These are phyloP conservation scores for Pisolithus albus DNA, from an alignment of 768 basidiomycete genomes.

Conservation along the genomic window DNA sequence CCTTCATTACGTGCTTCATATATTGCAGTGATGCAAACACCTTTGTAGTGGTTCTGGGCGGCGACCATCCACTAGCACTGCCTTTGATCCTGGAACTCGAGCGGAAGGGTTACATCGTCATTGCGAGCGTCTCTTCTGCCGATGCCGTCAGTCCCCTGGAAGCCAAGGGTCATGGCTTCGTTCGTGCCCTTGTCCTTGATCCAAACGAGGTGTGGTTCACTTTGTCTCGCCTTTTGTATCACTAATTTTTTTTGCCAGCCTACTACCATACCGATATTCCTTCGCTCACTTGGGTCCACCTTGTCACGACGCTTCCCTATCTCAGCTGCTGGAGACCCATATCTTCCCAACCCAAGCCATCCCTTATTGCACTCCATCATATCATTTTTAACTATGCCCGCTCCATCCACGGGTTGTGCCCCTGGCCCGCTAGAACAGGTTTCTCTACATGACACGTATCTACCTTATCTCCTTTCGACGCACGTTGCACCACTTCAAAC, in stretches of 20 bases:
- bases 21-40: neutral
- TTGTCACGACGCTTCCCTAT: conserved; percentile 80
- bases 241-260: conserved; percentile 39
- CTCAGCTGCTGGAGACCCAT: conserved; percentile 74
- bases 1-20: conserved; percentile 3
- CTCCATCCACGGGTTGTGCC: conserved; percentile 27
- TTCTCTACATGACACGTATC: conserved; percentile 53
- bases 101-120: conserved; percentile 74
- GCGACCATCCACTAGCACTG: conserved; percentile 65
- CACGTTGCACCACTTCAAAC: conserved; percentile 74
- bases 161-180: conserved; percentile 60
- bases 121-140: conserved; percentile 67
- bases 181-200: conserved; percentile 77
- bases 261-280: conserved; percentile 63
- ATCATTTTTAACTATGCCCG: conserved; percentile 60
- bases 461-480: conserved; percentile 65
- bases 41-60: conserved; percentile 67
- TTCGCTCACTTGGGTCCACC: conserved; percentile 74
- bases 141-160: conserved; percentile 64
- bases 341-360: conserved; percentile 54
- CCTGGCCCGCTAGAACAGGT: conserved; percentile 68
- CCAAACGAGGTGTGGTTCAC: conserved; percentile 54
- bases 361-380: conserved; percentile 74
- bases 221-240: neutral
- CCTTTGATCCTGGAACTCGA: conserved; percentile 71